These are phyloP conservation scores for Trametes maxima DNA, from an alignment of 768 basidiomycete species.

Conservation along the genomic window DNA sequence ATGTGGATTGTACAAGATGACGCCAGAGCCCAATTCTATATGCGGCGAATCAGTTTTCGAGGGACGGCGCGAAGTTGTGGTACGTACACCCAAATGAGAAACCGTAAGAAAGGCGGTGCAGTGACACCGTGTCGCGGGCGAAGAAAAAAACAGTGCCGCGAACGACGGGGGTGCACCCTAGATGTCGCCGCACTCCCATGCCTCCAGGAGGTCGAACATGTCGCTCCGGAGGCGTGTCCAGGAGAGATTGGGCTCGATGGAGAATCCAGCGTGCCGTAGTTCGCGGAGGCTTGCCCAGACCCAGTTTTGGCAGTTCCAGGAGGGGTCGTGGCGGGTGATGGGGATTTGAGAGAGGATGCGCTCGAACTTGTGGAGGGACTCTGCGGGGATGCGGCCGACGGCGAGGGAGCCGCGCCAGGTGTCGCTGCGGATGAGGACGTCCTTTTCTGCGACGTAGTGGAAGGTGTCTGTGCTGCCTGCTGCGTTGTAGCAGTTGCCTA, in stretches of 20 bases:
- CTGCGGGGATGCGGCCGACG: constrained; percentile 20
- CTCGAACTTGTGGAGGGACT: constrained; percentile 18
- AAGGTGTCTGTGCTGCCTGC: constrained; percentile 25
- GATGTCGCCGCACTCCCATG: constrained; percentile 26
- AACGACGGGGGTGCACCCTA: not conserved
- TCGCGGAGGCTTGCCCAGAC: constrained; percentile 22
- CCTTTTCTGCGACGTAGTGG: constrained; percentile 16
- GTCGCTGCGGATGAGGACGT: constrained; percentile 14
- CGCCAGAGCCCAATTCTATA: no score
- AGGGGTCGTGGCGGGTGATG: constrained; percentile 18
- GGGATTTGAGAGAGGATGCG: constrained; percentile 22
- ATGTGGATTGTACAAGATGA: no score
- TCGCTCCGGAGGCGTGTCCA: constrained; percentile 13
- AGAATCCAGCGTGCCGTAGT: constrained; percentile 15
- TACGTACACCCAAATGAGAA: not conserved
- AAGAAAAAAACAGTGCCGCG: not conserved
- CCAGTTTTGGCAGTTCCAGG: constrained; percentile 29
- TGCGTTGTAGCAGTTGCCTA: constrained; percentile 20
- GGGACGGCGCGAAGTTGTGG: not conserved
- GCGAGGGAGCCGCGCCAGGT: constrained; percentile 23
- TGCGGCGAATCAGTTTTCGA: not conserved
- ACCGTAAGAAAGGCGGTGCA: not conserved
- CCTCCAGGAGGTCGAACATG: constrained; percentile 21
- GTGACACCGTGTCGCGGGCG: not conserved
- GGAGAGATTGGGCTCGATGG: constrained; percentile 11